Evolutionary conservation across 345 rosid genomes (phyloP), one percentile per base, ranked within the genome.

Genomic region (Sisymbrium altissimum): DNA sequence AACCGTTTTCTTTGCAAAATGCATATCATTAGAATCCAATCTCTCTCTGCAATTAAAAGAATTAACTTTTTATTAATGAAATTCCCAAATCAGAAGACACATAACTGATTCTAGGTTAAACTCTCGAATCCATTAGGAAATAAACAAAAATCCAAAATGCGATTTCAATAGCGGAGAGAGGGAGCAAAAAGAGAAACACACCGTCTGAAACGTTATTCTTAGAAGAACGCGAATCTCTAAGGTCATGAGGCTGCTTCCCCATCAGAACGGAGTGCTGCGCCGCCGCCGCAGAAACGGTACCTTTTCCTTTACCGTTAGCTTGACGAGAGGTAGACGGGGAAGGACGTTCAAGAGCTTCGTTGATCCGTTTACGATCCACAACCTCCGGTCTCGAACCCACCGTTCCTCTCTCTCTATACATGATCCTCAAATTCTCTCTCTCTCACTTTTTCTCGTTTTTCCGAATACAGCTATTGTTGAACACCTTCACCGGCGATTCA

Each of bases 291-390:
- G 69, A 43, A 12, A 53, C 33, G 68, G 67, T 57, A n/a, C 21
- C 66, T 86, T 81, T 84, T 23, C 86, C 93, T 78, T 86, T 86
- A 33, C 88, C 95, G 85, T 88, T 81, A 79, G 75, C 61, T 30
- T 56, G 57, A 38, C 87, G 82, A 46, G 96, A 91, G 38, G 93
- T 86, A 0, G 97, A 94, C 2, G 92, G 86, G 32, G 97, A 86
- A 48, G 98, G 84, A 25, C 92, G 91, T 60, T 89, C 93, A 12
- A 88, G 86, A 23, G 86, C 81, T 43, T 89, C 95, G 72, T 83
- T 88, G 83, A 88, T 85, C 76, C 90, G 86, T 80, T 89, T 91
- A 74, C 93, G 96, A 87, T 90, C 92, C 66, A 79, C 84, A 21
- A 80, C 81, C 77, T 86, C 98, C 45, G 87, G 65, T 85, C 86